phyloP scores from a whole-genome alignment of 257 asterid species.

The Salvia splendens region DNA sequence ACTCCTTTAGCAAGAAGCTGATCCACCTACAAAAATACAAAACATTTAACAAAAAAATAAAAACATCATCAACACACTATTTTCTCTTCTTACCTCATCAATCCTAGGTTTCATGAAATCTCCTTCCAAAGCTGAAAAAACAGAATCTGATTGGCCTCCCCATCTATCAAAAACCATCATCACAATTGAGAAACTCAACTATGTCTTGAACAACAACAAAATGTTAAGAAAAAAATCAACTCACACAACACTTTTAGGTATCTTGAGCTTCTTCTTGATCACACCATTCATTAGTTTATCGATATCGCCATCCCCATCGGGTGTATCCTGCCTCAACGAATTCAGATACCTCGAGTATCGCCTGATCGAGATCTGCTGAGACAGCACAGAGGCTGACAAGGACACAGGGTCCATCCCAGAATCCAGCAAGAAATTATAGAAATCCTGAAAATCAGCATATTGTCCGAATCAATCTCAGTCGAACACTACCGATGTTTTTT shows the following conservation, averaged over 20 bases:
- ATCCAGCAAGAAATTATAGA: slow-evolving; percentile 87
- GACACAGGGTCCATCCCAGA: slow-evolving; percentile 68
- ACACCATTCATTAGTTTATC: slow-evolving; percentile 71
- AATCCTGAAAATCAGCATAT: slow-evolving; percentile 52
- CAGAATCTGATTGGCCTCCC: slow-evolving; percentile 66
- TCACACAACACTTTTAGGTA: slow-evolving; percentile 64
- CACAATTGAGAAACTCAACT: neutral
- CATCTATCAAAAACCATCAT: slow-evolving; percentile 47
- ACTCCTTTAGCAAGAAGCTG: slow-evolving; percentile 79
- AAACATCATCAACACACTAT: neutral
- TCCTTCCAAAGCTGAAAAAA: slow-evolving; percentile 52
- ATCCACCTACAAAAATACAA: slow-evolving; percentile 58
- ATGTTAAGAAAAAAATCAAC: slow-evolving; percentile 20
- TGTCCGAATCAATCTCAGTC: neutral
- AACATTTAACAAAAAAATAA: neutral
- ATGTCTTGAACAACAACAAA: neutral
- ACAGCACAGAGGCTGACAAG: slow-evolving; percentile 51
- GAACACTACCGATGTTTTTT: neutral
- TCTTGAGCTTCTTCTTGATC: slow-evolving; percentile 70
- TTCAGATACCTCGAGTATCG: slow-evolving; percentile 68
- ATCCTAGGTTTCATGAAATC: slow-evolving; percentile 93
- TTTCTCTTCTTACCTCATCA: slow-evolving; percentile 50
- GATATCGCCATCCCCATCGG: slow-evolving; percentile 59
- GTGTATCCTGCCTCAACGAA: slow-evolving; percentile 48
- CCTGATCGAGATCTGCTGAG: slow-evolving; percentile 43